Base-by-base conservation (phyloP, 345 rosid genomes). In the Punica granatum region DNA sequence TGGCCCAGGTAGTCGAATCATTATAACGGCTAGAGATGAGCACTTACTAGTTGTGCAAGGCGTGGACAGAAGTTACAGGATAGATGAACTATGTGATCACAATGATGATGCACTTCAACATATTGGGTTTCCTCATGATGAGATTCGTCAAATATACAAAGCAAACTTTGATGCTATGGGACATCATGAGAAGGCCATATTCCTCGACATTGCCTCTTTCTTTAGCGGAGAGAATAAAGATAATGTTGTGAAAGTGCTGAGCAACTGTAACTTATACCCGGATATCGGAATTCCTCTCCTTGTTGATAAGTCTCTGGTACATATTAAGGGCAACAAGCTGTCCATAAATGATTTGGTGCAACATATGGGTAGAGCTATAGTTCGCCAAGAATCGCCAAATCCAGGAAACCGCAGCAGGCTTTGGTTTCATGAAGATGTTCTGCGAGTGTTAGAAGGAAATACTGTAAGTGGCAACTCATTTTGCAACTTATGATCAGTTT, bases 131-230 rank as follows among this genome's bases (percentile, higher is more conserved):
- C 39, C 60, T 1, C 32, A 36, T 1, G 8, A 26, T 18, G 18
- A 51, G 25, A 34, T 71, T 11, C 6, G 23, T 19, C 34, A 61
- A 10, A 42, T 71, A 28, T 16, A 62, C 11, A 70, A 43, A 53
- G 63, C 63, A 11, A 63, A 71, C 53, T 75, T 19, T 26, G 68
- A 71, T 21, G 69, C 59, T 28, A 32, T 75, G 2, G 41, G 63
- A 14, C 41, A 67, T 15, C 32, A 62, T 16, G 56, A 63, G 60
- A 60, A 70, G 60, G 37, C 53, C 14, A 43, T 67, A 0, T 71
- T 75, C 43, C 68, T 75, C 2, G 69, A 75, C 32, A 63, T 71
- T 58, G 78, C 74, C 14, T 75, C 74, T 61, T 74, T 74, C 73
- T 74, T 69, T 36, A 21, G 46, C 7, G 71, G 64, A 14, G 39